Conservation (phyloP, 2,329 filamentous ascomycete species). For the Botryotinia convoluta region DNA sequence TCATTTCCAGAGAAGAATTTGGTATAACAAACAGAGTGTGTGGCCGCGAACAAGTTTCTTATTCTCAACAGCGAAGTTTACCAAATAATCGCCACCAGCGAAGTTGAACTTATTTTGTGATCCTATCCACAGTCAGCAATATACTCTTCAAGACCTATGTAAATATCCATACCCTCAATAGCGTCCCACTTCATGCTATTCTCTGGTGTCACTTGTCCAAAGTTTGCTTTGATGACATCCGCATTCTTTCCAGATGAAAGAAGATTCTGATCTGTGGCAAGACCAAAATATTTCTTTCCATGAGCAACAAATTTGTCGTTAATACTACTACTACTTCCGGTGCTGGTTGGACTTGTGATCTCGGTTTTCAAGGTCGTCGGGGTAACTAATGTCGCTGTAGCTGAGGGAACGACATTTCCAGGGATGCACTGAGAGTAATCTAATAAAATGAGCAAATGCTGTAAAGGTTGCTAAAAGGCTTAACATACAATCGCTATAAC, state of each 20-base stretch:
- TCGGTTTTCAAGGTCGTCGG: conserved; percentile 13
- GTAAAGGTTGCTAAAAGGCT: neutral
- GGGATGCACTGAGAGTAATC: conserved; percentile 34
- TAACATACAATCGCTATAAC: conserved; percentile 12
- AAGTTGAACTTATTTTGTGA: conserved; percentile 54
- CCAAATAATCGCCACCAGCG: conserved; percentile 54
- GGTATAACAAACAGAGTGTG: conserved; percentile 54
- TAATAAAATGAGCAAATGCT: neutral
- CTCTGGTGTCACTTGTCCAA: conserved; percentile 64
- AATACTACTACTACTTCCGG: conserved; percentile 49
- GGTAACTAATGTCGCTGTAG: conserved; percentile 15
- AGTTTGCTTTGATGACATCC: conserved; percentile 57
- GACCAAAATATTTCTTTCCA: conserved; percentile 66
- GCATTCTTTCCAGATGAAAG: conserved; percentile 50
- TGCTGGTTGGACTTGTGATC: conserved; percentile 13
- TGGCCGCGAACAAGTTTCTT: conserved; percentile 62
- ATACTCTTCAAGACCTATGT: neutral
- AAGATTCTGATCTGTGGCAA: conserved; percentile 52
- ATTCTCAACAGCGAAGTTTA: conserved; percentile 56
- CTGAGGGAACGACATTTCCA: conserved; percentile 14
- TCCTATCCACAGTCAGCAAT: conserved; percentile 16
- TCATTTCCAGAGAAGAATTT: conserved; percentile 52
- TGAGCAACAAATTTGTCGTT: conserved; percentile 56
- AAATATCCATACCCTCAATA: conserved; percentile 42
- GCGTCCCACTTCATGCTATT: conserved; percentile 70